Conservation (phyloP, 106 monocot genomes). For the Dendrobium officinale region DNA sequence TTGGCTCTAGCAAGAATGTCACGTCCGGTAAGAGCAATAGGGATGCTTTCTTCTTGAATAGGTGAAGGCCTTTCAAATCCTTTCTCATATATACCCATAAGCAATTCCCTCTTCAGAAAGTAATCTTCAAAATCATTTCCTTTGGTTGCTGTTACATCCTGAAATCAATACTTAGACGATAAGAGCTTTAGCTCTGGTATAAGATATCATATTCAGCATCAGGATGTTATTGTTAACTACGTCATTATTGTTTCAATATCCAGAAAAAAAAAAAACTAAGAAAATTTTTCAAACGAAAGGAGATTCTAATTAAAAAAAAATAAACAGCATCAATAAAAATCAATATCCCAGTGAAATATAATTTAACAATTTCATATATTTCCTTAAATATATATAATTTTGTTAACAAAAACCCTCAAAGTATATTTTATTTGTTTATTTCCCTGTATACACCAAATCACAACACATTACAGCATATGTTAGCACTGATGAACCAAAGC, state of each 20-base stretch:
- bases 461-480: too few relatives aligned
- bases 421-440: background rate
- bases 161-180: conserved; percentile 7
- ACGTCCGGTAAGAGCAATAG: conserved; percentile 85
- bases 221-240: background rate
- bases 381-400: background rate
- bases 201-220: too few relatives aligned
- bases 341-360: background rate
- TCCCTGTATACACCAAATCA: background rate
- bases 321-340: background rate
- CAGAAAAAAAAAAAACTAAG: background rate
- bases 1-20: conserved; percentile 95
- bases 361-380: background rate
- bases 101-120: conserved; percentile 85
- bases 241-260: background rate
- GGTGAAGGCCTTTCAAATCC: conserved; percentile 95
- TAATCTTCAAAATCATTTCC: conserved; percentile 99
- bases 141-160: conserved; percentile 97
- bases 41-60: conserved; percentile 96
- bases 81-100: conserved; percentile 96
- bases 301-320: background rate
- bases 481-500: too few relatives aligned
- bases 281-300: background rate
- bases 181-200: background rate
- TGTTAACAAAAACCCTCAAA: background rate